phyloP scores from a whole-genome alignment of 306 rosid species.

The Citrullus mucosospermus region DNA sequence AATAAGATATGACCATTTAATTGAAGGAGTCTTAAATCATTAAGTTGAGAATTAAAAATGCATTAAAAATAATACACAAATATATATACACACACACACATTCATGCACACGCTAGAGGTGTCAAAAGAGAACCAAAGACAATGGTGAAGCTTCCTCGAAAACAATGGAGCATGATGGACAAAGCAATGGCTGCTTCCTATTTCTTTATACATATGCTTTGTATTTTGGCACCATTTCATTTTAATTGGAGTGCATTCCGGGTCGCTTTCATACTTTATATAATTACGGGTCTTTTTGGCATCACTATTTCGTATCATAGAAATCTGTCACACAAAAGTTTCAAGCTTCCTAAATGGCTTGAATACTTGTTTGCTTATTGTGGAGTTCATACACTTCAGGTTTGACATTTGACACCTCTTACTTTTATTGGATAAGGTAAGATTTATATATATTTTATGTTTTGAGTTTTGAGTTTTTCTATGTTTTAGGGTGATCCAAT shows the following conservation, averaged over 20 bases:
- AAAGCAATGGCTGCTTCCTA: slow-evolving; percentile 36
- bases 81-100: no score
- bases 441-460: no score
- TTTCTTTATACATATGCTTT: slow-evolving; percentile 38
- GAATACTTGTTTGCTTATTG: background rate
- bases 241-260: slow-evolving; percentile 45
- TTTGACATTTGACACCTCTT: background rate
- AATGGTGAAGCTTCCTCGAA: background rate
- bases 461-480: no score
- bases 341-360: background rate
- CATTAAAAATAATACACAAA: background rate
- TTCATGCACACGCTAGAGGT: no score
- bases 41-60: no score
- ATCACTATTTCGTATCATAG: slow-evolving; percentile 47
- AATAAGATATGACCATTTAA: background rate
- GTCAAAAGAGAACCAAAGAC: background rate
- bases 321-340: background rate
- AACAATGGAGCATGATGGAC: slow-evolving; percentile 13
- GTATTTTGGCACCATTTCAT: slow-evolving; percentile 58
- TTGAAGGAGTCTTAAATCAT: no score
- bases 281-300: slow-evolving; percentile 61
- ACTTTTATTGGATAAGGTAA: no score
- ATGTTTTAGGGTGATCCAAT: background rate
- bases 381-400: background rate
- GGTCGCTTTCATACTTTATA: slow-evolving; percentile 18